A percentile compares a stretch with the other conserved stretches of the same genome.
Evolutionary conservation across 2,329 filamentous ascomycete species (phyloP).

Genomic region (Aspergillus fischeri): DNA sequence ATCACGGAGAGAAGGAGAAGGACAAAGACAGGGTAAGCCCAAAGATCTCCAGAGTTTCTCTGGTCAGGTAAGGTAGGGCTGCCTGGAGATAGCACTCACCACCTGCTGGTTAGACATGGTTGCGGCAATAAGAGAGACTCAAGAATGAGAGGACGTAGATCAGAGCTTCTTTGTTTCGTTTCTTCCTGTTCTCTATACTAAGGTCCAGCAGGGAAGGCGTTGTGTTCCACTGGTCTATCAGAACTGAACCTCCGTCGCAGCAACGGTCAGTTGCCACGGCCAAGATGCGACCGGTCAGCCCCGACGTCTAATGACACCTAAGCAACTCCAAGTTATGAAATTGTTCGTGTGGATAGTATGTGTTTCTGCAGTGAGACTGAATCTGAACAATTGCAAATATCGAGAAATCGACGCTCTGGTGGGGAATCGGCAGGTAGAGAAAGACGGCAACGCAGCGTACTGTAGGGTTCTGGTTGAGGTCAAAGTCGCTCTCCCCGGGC

Average conservation of each 20-base stretch:
- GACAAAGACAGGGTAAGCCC: constrained; percentile 3
- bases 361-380: neutral
- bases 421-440: constrained; percentile 3
- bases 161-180: constrained; percentile 3
- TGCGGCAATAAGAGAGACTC: constrained; percentile 8
- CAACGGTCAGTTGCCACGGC: constrained; percentile 18
- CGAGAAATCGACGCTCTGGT: neutral
- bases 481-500: constrained; percentile 33
- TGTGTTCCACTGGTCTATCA: constrained; percentile 9
- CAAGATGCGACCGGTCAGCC: constrained; percentile 14
- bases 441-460: constrained; percentile 8
- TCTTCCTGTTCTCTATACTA: constrained; percentile 9
- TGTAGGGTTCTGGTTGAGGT: constrained; percentile 32
- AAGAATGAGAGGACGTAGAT: constrained; percentile 9
- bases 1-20: constrained; percentile 1
- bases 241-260: constrained; percentile 12
- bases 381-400: neutral
- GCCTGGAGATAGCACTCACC: constrained; percentile 38
- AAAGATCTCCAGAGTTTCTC: constrained; percentile 22
- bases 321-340: constrained; percentile 5
- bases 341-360: constrained; percentile 6
- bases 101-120: constrained; percentile 47
- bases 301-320: constrained; percentile 11
- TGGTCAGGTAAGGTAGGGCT: constrained; percentile 12
- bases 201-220: constrained; percentile 1